Evolutionary conservation across 768 basidiomycete genomes (phyloP).

Genomic region (Mycena rebaudengoi): DNA sequence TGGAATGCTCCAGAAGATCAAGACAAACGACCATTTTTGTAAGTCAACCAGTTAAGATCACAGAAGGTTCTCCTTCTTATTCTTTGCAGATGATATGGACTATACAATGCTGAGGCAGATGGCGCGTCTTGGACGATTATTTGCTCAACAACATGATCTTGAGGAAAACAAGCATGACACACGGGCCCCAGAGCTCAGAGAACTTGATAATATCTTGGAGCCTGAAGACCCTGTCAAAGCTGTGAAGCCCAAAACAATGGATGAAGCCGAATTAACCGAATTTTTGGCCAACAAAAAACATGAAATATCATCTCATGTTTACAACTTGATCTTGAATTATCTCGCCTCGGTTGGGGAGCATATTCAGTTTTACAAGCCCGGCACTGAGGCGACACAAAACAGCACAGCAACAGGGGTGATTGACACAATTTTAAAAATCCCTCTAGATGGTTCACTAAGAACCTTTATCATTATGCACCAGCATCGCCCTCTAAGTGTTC

Average conservation of each 20-base stretch:
- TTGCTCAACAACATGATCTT: not conserved
- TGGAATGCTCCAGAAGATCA: constrained; percentile 3
- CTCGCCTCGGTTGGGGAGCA: no score
- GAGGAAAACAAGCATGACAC: no score
- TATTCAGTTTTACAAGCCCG: no score
- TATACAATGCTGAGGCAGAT: not conserved
- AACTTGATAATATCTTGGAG: not conserved
- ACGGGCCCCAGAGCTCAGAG: not conserved
- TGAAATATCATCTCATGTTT: no score
- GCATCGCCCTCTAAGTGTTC: no score
- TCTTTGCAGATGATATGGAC: constrained; percentile 6
- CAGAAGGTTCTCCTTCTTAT: not conserved
- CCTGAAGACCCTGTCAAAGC: not conserved
- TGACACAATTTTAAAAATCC: no score
- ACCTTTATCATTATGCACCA: no score
- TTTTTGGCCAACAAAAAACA: not conserved
- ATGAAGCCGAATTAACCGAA: not conserved
- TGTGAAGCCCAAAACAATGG: not conserved
- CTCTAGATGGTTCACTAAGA: no score
- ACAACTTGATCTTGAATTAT: no score
- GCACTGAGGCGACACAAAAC: no score
- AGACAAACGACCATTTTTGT: constrained; percentile 13
- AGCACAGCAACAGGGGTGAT: no score
- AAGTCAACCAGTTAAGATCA: not conserved
- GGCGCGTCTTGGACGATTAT: not conserved